Base-by-base conservation (phyloP, 1,284 basidiomycete species). In the Ceratobasidium sp. region DNA sequence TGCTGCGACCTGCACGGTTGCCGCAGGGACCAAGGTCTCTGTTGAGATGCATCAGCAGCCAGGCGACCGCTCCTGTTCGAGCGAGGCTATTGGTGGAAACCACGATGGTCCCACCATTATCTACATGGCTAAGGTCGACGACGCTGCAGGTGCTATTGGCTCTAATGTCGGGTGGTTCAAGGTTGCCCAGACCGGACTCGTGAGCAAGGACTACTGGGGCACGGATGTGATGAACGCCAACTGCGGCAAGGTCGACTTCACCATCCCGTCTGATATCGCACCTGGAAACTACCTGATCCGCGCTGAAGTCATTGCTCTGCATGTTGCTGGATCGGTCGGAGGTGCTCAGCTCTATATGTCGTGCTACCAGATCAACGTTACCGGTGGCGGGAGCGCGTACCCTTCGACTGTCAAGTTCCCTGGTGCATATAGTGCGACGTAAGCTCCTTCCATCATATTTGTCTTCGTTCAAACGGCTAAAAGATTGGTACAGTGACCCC, bases 201-300 rank as follows among this genome's bases (percentile, higher is more conserved):
- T n/a, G n/a, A n/a, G n/a, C n/a, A n/a, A n/a, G n/a, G n/a, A n/a
- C n/a, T n/a, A n/a, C n/a, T n/a, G n/a, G n/a, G n/a, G n/a, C n/a
- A n/a, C n/a, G n/a, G n/a, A n/a, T n/a, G n/a, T n/a, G n/a, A n/a
- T n/a, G n/a, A n/a, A n/a, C n/a, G n/a, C n/a, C n/a, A n/a, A n/a
- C n/a, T n/a, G n/a, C n/a, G n/a, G 90, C 64, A 89, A 89, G 79
- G 87, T 89, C 53, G 86, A 87, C 9, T 89, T 90, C 85, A 86
- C 82, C 0, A 88, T 90, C 77, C 90, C 89, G 0, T 82, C 81
- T 26, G 90, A 89, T 81, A 88, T 90, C 72, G 81, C 85, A 1
- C 80, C 86, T 10, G 89, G 89, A 2, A 85, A 90, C 72, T 90
- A 90, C 79, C 83, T 90, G n/a, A 84, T 90, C 40, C 86, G 89